These are phyloP conservation scores for Ceratocystis ficicola DNA, from an alignment of 2,329 filamentous ascomycete genomes.

Conservation along the genomic window DNA sequence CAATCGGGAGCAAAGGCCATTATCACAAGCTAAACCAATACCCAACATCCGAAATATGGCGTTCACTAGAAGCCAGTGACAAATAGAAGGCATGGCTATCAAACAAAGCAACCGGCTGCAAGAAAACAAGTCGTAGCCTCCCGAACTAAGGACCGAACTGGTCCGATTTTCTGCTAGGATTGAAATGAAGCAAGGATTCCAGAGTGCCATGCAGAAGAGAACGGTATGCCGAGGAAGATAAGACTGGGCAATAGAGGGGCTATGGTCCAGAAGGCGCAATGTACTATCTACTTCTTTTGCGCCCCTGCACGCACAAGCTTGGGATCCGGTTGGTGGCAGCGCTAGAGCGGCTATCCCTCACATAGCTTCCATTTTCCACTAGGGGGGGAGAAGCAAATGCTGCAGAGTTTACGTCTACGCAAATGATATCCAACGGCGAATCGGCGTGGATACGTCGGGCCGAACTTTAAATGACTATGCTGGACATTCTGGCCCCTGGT, in stretches of 20 bases:
- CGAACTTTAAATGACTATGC: not conserved
- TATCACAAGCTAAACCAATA: not conserved
- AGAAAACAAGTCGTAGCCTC: not conserved
- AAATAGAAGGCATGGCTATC: not conserved
- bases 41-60: not conserved
- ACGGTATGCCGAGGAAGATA: not conserved
- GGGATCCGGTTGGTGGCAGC: conserved; percentile 5
- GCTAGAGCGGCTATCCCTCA: not conserved
- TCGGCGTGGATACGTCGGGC: conserved; percentile 9
- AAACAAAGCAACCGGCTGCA: not conserved
- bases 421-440: not conserved
- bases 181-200: not conserved
- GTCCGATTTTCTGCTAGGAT: not conserved
- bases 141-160: conserved; percentile 1
- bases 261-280: not conserved
- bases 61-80: not conserved
- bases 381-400: not conserved
- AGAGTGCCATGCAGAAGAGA: not conserved
- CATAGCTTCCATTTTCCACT: not conserved
- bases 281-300: not conserved
- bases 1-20: not conserved
- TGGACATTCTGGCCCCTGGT: not conserved
- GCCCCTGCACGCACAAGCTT: conserved; percentile 7
- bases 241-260: not conserved
- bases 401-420: not conserved